These are phyloP conservation scores for Gossypium bickii DNA, from an alignment of 345 rosid genomes.

Conservation along the genomic window DNA sequence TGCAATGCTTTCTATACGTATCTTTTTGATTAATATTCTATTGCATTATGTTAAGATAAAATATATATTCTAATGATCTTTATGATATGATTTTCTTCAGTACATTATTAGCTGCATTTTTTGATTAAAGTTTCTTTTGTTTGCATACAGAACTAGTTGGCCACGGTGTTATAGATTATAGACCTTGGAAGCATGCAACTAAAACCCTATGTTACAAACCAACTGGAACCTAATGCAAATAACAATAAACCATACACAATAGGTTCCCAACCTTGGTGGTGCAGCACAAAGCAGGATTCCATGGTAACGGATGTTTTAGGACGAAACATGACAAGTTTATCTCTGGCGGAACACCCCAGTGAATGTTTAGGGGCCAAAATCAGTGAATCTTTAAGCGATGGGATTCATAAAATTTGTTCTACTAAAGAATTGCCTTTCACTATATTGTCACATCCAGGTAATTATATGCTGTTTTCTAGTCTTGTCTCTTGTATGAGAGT, in stretches of 20 bases:
- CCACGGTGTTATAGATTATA: background rate
- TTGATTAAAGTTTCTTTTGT: background rate
- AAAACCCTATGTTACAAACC: conserved; percentile 16
- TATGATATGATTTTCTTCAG: background rate
- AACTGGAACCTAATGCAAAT: conserved; percentile 11
- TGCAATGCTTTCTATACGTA: background rate
- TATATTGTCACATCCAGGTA: conserved; percentile 30
- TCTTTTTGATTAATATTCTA: background rate
- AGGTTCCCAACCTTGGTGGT: conserved; percentile 37
- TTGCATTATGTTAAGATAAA: background rate
- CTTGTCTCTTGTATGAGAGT: background rate
- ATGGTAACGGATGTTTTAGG: conserved; percentile 7
- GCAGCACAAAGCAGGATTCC: conserved; percentile 14
- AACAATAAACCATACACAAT: conserved; percentile 7
- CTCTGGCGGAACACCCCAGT: background rate
- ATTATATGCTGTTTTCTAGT: background rate
- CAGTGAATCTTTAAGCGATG: conserved; percentile 15
- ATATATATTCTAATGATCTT: background rate
- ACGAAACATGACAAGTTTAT: conserved; percentile 17
- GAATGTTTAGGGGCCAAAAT: conserved; percentile 17
- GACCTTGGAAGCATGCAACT: conserved; percentile 24
- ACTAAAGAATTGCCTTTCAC: conserved; percentile 11
- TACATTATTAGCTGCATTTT: background rate
- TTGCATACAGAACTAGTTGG: background rate
- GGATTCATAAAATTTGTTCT: conserved; percentile 10